Conservation (phyloP, 2,329 filamentous ascomycete genomes). For the Apiospora kogelbergensis region DNA sequence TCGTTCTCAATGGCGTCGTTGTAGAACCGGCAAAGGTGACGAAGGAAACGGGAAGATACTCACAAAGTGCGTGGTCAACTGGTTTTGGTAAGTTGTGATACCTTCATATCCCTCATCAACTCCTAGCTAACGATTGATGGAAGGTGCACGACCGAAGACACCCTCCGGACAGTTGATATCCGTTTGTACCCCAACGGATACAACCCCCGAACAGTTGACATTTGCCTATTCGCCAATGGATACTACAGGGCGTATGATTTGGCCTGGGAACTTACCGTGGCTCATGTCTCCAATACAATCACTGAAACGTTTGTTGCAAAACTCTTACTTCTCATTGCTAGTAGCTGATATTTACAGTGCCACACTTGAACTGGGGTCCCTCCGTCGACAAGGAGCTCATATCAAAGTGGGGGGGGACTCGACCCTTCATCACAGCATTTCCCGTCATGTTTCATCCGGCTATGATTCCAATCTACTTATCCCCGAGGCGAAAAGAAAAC, state of each 20-base stretch:
- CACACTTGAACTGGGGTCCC: background rate
- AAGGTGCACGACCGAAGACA: background rate
- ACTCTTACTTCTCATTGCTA: too few species aligned
- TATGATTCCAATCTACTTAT: background rate
- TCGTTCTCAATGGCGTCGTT: background rate
- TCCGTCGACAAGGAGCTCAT: background rate
- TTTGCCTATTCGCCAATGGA: background rate
- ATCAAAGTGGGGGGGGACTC: background rate
- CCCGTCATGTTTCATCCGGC: background rate
- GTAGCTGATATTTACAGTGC: background rate
- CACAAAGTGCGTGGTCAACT: background rate
- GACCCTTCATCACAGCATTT: background rate
- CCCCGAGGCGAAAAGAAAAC: background rate
- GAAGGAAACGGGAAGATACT: background rate
- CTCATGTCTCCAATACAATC: background rate
- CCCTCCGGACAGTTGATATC: background rate
- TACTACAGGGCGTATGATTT: background rate
- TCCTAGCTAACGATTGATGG: accelerated
- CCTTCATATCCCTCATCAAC: too few species aligned
- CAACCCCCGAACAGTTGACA: background rate
- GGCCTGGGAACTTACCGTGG: background rate
- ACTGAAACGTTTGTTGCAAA: background rate
- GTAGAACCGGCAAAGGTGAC: background rate
- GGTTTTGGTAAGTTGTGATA: background rate
- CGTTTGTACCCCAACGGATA: background rate